Percentiles rank a stretch among this genome's conserved stretches.
phyloP scores from a whole-genome alignment of 2,329 filamentous ascomycete genomes.

The Annulohypoxylon truncatum region DNA sequence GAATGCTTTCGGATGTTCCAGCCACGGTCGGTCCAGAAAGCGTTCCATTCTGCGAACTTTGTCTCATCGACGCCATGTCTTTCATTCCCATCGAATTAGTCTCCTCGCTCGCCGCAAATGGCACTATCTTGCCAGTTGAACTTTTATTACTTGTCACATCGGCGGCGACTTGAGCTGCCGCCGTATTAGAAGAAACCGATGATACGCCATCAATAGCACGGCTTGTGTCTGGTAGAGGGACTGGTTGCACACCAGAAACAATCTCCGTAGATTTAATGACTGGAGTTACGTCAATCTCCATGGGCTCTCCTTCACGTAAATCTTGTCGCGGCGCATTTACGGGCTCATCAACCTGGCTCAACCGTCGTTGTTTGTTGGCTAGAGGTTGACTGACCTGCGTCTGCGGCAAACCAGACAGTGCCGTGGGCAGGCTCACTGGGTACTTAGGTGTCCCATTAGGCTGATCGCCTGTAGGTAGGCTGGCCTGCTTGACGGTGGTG shows the following conservation, averaged over 20 bases:
- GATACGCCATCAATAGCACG: constrained; percentile 60
- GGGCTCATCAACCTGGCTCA: constrained; percentile 1
- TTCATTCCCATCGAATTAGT: constrained; percentile 49
- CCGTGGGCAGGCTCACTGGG: neutral
- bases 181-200: constrained; percentile 77
- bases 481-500: constrained; percentile 1
- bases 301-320: constrained; percentile 14
- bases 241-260: constrained; percentile 50
- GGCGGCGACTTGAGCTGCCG: constrained; percentile 76
- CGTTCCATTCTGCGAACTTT: constrained; percentile 42
- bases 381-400: constrained; percentile 9
- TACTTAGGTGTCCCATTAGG: constrained; percentile 15
- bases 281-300: constrained; percentile 32
- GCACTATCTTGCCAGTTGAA: constrained; percentile 73
- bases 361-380: constrained; percentile 17
- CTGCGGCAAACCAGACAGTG: constrained; percentile 5
- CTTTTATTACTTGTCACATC: constrained; percentile 79
- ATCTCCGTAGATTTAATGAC: constrained; percentile 36
- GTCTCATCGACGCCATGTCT: constrained; percentile 19
- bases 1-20: constrained; percentile 38
- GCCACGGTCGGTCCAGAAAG: constrained; percentile 10
- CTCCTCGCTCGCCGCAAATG: constrained; percentile 63
- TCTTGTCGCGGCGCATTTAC: constrained; percentile 11
- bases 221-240: constrained; percentile 51
- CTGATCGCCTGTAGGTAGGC: neutral